These are phyloP conservation scores for Arachis monticola DNA, from an alignment of 331 rosid species.

Conservation along the genomic window DNA sequence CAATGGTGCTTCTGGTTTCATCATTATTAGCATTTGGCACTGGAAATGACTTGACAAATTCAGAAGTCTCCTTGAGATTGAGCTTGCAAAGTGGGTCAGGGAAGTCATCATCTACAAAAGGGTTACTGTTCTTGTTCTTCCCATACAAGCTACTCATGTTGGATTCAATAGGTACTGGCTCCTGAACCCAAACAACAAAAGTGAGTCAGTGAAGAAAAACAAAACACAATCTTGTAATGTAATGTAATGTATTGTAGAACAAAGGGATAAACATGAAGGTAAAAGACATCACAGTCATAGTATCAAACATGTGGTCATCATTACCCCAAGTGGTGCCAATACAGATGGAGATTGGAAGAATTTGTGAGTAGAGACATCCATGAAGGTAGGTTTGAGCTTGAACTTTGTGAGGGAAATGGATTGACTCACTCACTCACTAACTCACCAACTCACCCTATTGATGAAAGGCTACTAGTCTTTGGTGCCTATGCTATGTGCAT, in stretches of 20 bases:
- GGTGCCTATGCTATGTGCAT: conserved; percentile 19
- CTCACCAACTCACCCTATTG: not conserved
- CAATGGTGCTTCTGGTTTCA: conserved; percentile 46
- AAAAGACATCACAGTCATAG: not conserved
- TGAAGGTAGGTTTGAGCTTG: conserved; percentile 37
- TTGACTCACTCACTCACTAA: not conserved
- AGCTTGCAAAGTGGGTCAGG: conserved; percentile 91
- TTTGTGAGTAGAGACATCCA: conserved; percentile 68
- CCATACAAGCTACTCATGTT: conserved; percentile 58
- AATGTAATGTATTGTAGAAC: not conserved
- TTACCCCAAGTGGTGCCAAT: conserved; percentile 61
- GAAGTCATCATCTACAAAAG: conserved; percentile 74
- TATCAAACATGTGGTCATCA: conserved; percentile 1
- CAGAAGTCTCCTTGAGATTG: conserved; percentile 82
- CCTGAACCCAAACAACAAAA: conserved; percentile 45
- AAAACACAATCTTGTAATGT: not conserved
- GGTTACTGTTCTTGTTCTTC: conserved; percentile 53
- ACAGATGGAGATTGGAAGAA: conserved; percentile 61
- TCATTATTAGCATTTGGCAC: conserved; percentile 47
- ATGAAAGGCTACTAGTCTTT: conserved; percentile 15
- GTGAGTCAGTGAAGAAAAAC: not conserved
- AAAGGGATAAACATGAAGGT: not conserved
- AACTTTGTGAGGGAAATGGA: conserved; percentile 17
- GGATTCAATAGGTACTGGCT: conserved; percentile 52
- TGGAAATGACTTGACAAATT: conserved; percentile 88